Conservation (phyloP, 768 basidiomycete species). For the Rhizopogon vinicolor region DNA sequence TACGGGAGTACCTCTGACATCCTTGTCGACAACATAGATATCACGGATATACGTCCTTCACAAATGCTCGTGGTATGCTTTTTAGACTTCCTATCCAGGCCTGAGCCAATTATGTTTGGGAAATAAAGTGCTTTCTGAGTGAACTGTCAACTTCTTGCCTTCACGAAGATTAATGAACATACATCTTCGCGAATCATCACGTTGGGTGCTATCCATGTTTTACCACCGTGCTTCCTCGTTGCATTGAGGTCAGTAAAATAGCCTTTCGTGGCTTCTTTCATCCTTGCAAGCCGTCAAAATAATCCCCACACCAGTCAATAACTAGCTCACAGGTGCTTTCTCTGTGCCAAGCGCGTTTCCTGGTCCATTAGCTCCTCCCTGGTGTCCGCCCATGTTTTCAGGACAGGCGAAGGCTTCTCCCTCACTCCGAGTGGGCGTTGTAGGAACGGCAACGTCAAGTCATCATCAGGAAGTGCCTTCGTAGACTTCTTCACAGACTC, state of each 20-base stretch:
- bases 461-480: neutral
- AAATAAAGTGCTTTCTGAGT: conserved; percentile 86
- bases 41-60: conserved; percentile 68
- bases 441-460: conserved; percentile 33
- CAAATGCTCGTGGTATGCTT: conserved; percentile 79
- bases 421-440: conserved; percentile 73
- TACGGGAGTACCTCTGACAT: conserved; percentile 71
- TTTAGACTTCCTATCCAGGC: conserved; percentile 47
- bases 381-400: conserved; percentile 55
- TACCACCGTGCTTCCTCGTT: conserved; percentile 80
- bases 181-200: conserved; percentile 90
- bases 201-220: conserved; percentile 90
- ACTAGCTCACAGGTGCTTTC: conserved; percentile 49
- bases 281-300: conserved; percentile 28
- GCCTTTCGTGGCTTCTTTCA: conserved; percentile 66
- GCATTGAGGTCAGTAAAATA: conserved; percentile 88
- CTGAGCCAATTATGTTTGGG: conserved; percentile 77
- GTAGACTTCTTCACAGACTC: neutral
- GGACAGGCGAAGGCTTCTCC: conserved; percentile 57
- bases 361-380: conserved; percentile 68
- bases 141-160: neutral
- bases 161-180: conserved; percentile 25
- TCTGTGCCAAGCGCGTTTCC: conserved; percentile 64
- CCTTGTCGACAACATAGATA: conserved; percentile 79
- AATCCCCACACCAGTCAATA: neutral